Conservation (phyloP, 2,329 filamentous ascomycete species). For the Fusarium euwallaceae region DNA sequence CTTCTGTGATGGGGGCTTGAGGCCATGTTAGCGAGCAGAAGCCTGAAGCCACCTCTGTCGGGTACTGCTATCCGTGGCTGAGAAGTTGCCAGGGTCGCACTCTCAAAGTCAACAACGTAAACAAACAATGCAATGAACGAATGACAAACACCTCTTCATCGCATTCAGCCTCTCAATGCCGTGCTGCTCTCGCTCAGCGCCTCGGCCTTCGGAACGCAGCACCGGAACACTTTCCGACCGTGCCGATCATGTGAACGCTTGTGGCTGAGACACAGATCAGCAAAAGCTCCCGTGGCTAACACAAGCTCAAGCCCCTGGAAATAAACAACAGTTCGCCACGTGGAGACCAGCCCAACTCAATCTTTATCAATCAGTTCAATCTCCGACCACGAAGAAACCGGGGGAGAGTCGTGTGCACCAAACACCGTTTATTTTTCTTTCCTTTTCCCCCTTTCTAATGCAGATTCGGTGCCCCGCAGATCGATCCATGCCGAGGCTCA, state of each 20-base stretch:
- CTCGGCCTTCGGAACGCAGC: not conserved
- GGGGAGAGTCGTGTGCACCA: not conserved
- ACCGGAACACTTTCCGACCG: not conserved
- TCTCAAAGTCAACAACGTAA: not conserved
- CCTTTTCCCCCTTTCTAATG: not conserved
- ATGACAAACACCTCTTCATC: not conserved
- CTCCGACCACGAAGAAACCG: not conserved
- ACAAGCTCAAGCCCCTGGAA: not conserved
- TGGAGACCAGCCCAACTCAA: not conserved
- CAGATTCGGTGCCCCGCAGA: not conserved
- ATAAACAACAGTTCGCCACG: not conserved
- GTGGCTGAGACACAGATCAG: not conserved
- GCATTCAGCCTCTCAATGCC: not conserved
- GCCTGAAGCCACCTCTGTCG: not conserved
- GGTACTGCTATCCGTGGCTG: not conserved
- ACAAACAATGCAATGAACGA: not conserved
- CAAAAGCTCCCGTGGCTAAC: not conserved
- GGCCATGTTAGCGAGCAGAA: too few species aligned
- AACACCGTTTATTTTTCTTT: not conserved
- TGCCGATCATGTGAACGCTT: not conserved
- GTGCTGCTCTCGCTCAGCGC: too few species aligned
- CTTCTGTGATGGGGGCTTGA: too few species aligned
- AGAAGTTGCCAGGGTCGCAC: not conserved
- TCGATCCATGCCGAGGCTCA: not conserved
- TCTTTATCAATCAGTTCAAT: slow-evolving; percentile 3